These are phyloP conservation scores for Stephania cephalantha DNA, from an alignment of 164 flowering plant genomes.

Conservation along the genomic window DNA sequence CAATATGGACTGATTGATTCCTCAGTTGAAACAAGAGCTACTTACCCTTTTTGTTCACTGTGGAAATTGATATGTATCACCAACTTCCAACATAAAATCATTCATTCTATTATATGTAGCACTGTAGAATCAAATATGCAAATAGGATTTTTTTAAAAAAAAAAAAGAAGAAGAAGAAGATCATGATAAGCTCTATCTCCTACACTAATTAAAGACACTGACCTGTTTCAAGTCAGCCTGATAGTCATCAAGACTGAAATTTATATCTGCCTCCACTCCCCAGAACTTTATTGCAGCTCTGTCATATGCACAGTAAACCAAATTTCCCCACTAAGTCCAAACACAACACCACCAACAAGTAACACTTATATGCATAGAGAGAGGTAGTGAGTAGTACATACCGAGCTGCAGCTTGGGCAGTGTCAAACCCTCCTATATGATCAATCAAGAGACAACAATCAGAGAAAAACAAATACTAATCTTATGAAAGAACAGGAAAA, in stretches of 20 bases:
- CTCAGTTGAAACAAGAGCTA: not conserved
- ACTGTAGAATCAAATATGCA: not conserved
- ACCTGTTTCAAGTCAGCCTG: conserved; percentile 13
- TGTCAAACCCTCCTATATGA: conserved; percentile 12
- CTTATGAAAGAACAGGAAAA: too few species aligned
- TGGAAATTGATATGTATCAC: too few species aligned
- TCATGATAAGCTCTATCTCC: not conserved
- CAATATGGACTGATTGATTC: not conserved
- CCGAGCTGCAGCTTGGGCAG: conserved; percentile 15
- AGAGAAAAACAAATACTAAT: not conserved
- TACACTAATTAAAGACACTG: not conserved
- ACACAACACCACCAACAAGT: not conserved
- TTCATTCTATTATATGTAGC: not conserved
- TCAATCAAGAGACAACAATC: not conserved
- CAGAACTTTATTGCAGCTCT: conserved; percentile 12
- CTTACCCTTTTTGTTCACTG: not conserved
- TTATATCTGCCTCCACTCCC: conserved; percentile 13
- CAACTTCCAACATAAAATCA: not conserved
- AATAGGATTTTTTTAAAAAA: not conserved
- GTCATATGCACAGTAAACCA: conserved; percentile 11
- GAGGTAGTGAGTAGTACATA: not conserved
- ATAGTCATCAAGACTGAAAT: conserved; percentile 12
- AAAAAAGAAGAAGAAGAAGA: not conserved
- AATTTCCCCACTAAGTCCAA: conserved; percentile 1
- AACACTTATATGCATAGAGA: not conserved